Percentiles rank a stretch among this genome's conserved stretches.
Conservation (phyloP, 2,329 filamentous ascomycete genomes). For the Gyromitra esculenta region DNA sequence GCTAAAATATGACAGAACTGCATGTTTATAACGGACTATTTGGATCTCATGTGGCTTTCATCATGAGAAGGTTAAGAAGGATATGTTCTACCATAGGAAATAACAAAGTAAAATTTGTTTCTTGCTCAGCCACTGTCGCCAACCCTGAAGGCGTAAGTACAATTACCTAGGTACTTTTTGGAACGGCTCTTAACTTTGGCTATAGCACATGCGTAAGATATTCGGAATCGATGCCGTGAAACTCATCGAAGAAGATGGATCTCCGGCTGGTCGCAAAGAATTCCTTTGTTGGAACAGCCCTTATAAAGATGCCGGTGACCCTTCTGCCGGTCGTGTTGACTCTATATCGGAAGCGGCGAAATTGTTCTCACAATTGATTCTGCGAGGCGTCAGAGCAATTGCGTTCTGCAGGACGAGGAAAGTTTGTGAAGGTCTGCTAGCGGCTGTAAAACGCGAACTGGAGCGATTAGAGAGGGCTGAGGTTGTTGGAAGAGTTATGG, state of each 20-base stretch:
- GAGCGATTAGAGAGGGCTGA: conserved; percentile 76
- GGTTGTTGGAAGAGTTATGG: conserved; percentile 84
- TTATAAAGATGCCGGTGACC: conserved; percentile 86
- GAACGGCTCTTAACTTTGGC: not conserved
- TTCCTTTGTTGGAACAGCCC: conserved; percentile 99
- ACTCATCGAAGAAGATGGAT: conserved; percentile 89
- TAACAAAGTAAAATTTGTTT: conserved; percentile 84
- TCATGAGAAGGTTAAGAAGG: conserved; percentile 87
- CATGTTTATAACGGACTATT: conserved; percentile 97
- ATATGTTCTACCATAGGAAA: conserved; percentile 94
- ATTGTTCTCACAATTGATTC: conserved; percentile 86
- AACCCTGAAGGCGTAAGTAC: conserved; percentile 71
- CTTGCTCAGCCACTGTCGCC: conserved; percentile 94
- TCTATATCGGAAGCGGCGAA: conserved; percentile 85
- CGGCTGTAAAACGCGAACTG: conserved; percentile 81
- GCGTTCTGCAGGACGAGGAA: conserved; percentile 90
- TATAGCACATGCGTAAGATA: conserved; percentile 88
- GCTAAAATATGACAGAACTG: conserved; percentile 68
- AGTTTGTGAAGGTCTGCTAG: conserved; percentile 85
- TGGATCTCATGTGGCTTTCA: conserved; percentile 90
- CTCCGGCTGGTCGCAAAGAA: conserved; percentile 89
- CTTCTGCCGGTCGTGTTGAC: conserved; percentile 84
- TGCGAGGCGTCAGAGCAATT: conserved; percentile 89
- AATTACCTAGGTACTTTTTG: not conserved
- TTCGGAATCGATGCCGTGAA: conserved; percentile 85